Evolutionary conservation across 495 filamentous ascomycete genomes (phyloP).

Genomic region (Xylaria nigripes): DNA sequence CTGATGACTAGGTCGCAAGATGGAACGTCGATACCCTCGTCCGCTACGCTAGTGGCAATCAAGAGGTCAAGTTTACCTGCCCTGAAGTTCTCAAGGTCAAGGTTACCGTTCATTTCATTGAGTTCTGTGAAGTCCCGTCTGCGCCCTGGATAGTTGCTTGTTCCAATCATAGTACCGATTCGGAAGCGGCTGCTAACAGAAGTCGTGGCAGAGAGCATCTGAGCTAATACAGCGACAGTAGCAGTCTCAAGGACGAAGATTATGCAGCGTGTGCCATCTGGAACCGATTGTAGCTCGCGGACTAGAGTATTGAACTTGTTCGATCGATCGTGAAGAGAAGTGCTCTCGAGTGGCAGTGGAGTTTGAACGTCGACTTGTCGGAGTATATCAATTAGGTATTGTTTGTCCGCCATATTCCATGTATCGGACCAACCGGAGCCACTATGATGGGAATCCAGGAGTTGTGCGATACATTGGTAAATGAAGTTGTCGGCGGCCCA

Average conservation of each 20-base stretch:
- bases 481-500: slow-evolving; percentile 73
- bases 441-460: slow-evolving; percentile 30
- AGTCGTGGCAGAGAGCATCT: slow-evolving; percentile 57
- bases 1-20: slow-evolving; percentile 84
- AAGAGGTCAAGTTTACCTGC: slow-evolving; percentile 65
- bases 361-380: slow-evolving; percentile 31
- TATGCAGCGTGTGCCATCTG: slow-evolving; percentile 53
- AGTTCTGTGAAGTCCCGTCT: slow-evolving; percentile 55
- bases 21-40: slow-evolving; percentile 88
- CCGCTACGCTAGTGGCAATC: slow-evolving; percentile 74
- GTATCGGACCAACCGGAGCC: slow-evolving; percentile 27
- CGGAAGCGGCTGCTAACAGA: slow-evolving; percentile 47
- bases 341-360: slow-evolving; percentile 16
- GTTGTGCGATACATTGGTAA: slow-evolving; percentile 43
- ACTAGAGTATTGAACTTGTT: slow-evolving; percentile 50
- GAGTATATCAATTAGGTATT: slow-evolving; percentile 52
- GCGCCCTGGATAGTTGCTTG: slow-evolving; percentile 41
- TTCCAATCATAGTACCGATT: slow-evolving; percentile 65
- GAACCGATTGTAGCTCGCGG: slow-evolving; percentile 39
- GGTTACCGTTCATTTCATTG: slow-evolving; percentile 42
- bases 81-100: slow-evolving; percentile 62
- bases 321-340: slow-evolving; percentile 31
- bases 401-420: slow-evolving; percentile 44
- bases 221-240: slow-evolving; percentile 57
- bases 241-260: slow-evolving; percentile 72